Evolutionary conservation across 345 rosid species (phyloP).

Genomic region (Nasturtium officinale): DNA sequence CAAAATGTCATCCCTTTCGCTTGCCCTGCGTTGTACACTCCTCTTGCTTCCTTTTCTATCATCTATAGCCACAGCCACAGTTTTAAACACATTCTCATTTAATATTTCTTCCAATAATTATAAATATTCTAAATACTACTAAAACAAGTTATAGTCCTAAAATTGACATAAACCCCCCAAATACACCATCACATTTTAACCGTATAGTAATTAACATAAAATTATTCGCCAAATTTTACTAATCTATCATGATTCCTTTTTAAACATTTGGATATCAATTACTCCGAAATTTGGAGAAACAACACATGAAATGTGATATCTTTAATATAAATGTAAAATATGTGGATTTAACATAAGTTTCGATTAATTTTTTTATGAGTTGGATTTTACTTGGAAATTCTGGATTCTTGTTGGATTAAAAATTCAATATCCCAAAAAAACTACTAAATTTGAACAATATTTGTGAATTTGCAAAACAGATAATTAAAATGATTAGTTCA

Average conservation of each 20-base stretch:
- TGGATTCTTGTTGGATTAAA: not conserved
- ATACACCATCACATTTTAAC: not conserved
- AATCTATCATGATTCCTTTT: not conserved
- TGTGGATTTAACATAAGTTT: not conserved
- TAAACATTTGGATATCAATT: not conserved
- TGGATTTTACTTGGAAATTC: not conserved
- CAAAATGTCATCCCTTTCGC: conserved; percentile 74
- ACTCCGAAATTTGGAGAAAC: not conserved
- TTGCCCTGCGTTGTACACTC: conserved; percentile 66
- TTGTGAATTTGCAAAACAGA: not conserved
- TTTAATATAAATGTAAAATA: not conserved
- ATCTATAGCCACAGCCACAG: conserved; percentile 42
- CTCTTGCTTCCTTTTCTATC: conserved; percentile 71
- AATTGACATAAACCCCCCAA: not conserved
- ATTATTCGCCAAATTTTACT: not conserved
- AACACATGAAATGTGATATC: not conserved
- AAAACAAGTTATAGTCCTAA: not conserved
- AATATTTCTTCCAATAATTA: not conserved
- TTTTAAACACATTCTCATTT: not conserved
- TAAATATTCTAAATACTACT: not conserved
- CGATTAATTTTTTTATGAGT: not conserved
- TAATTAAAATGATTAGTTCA: not conserved
- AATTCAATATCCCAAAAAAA: not conserved
- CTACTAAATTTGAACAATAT: not conserved
- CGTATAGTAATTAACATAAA: not conserved